Evolutionary conservation across 164 flowering plant species (phyloP).

Genomic region (Dillenia suffruticosa): DNA sequence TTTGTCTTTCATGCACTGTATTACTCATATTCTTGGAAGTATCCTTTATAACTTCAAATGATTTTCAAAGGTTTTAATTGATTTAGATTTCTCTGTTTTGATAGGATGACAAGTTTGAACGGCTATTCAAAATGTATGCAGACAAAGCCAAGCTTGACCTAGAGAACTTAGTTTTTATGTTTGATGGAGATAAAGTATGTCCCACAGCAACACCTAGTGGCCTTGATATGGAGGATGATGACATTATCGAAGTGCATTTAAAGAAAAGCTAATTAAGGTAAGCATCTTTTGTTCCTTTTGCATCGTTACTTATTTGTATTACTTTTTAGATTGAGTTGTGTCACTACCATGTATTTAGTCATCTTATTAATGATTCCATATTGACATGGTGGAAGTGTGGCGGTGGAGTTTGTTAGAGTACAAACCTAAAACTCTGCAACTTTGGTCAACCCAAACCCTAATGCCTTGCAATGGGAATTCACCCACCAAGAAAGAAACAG

Average conservation of each 20-base stretch:
- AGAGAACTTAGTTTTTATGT: constrained; percentile 51
- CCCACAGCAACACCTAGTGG: constrained; percentile 57
- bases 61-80: background rate
- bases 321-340: too few species aligned
- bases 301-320: too few species aligned
- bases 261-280: constrained; percentile 45
- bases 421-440: too few species aligned
- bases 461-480: too few species aligned
- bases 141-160: constrained; percentile 46
- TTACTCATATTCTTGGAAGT: constrained; percentile 4
- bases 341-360: too few species aligned
- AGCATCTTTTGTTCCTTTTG: background rate
- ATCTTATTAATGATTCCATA: too few species aligned
- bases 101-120: constrained; percentile 89
- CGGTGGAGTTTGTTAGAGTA: too few species aligned
- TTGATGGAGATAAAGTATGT: constrained; percentile 85
- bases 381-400: too few species aligned
- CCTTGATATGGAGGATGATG: constrained; percentile 88
- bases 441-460: too few species aligned
- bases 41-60: background rate
- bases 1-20: too few species aligned
- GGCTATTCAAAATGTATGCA: constrained; percentile 74
- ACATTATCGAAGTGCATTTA: constrained; percentile 75
- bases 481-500: too few species aligned
- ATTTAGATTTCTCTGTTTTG: background rate